phyloP scores from a whole-genome alignment of 2,329 filamentous ascomycete species.

The Colletotrichum chlorophyti region DNA sequence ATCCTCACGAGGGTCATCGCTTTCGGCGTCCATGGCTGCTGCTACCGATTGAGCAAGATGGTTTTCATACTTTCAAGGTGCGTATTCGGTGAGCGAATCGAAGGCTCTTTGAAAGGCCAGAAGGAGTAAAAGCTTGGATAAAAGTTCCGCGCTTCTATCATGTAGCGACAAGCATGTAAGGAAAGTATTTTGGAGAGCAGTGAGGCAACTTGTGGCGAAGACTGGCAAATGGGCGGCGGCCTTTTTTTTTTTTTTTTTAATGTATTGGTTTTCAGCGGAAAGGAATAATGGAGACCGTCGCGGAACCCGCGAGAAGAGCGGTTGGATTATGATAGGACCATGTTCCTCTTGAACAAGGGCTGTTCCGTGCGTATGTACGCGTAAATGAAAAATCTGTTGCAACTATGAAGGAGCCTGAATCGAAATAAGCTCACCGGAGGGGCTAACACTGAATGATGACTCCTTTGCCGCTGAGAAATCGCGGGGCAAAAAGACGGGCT shows the following conservation, averaged over 20 bases:
- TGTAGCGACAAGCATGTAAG: constrained; percentile 10
- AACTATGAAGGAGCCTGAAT: background rate
- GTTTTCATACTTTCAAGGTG: constrained; percentile 17
- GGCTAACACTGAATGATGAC: constrained; percentile 19
- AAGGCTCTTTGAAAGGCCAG: background rate
- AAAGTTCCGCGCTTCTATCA: background rate
- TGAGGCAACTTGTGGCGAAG: constrained; percentile 11
- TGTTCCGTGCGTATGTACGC: too few relatives aligned
- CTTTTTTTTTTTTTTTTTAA: too few relatives aligned
- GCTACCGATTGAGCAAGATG: constrained; percentile 14
- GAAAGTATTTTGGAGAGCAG: constrained; percentile 1
- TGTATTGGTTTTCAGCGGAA: too few relatives aligned
- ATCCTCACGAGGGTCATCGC: constrained; percentile 59
- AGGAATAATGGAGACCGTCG: constrained; percentile 11
- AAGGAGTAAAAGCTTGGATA: background rate
- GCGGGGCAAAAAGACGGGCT: constrained; percentile 14
- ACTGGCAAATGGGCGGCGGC: background rate
- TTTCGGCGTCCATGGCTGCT: constrained; percentile 44
- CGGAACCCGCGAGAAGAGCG: constrained; percentile 27
- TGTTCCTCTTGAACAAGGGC: constrained; percentile 17
- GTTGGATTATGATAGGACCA: constrained; percentile 15
- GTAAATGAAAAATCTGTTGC: too few relatives aligned
- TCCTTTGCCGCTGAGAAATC: constrained; percentile 27
- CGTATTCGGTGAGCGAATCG: background rate
- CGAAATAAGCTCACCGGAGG: constrained; percentile 9